Evolutionary conservation across 129 eudicot genomes (phyloP).

Genomic region (Dittrichia graveolens): DNA sequence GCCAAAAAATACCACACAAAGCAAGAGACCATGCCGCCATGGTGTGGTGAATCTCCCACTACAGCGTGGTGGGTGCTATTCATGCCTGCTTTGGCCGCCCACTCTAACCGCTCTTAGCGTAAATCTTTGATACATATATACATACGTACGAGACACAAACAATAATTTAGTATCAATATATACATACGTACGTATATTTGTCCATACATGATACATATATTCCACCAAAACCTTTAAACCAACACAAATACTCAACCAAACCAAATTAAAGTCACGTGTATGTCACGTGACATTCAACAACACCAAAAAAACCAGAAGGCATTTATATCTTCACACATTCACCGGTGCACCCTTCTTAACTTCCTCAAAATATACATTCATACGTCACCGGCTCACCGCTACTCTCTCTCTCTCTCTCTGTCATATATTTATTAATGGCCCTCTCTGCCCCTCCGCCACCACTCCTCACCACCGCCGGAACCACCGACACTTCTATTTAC

Average conservation of each 20-base stretch:
- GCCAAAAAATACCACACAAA: too few species aligned
- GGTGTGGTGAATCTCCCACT: too few species aligned
- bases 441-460: constrained; percentile 29
- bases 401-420: neutral
- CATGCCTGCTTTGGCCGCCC: too few species aligned
- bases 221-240: constrained; percentile 40
- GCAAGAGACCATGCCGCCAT: too few species aligned
- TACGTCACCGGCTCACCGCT: constrained; percentile 27
- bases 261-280: constrained; percentile 34
- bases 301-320: constrained; percentile 33
- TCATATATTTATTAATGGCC: constrained; percentile 19
- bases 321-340: constrained; percentile 39
- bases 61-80: too few species aligned
- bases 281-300: constrained; percentile 34
- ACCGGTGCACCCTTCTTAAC: constrained; percentile 31
- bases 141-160: too few species aligned
- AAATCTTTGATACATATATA: too few species aligned
- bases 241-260: constrained; percentile 29
- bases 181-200: too few species aligned
- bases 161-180: too few species aligned
- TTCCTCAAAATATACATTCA: constrained; percentile 14
- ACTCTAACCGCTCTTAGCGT: too few species aligned
- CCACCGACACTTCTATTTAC: constrained; percentile 17
- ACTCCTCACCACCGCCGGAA: constrained; percentile 26
- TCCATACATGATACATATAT: neutral